Evolutionary conservation across 2,329 filamentous ascomycete genomes (phyloP), one percentile per base, ranked within the genome.

Genomic region (Fusarium citri): DNA sequence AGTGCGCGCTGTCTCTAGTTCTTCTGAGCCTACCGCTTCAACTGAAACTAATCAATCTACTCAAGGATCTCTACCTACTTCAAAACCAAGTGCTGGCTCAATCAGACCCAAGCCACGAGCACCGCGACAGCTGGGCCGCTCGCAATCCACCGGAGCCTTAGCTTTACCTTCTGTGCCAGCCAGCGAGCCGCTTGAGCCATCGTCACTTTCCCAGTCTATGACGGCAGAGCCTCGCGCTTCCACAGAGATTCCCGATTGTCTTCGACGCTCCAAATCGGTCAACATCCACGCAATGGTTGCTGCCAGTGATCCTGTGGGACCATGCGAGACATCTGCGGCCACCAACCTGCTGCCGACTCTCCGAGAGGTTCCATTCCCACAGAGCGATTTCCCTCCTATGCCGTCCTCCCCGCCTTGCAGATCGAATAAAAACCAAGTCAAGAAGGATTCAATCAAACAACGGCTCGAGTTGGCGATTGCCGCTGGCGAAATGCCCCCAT

Each of bases 401-500:
- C 80, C 80, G 6, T 82, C 81, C 6, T 81, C 81, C 1, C 77
- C 77, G 1, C 76, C 85, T 79, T 71, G 83, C 79, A 78, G 87
- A 80, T 80, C 87, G 78, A 83, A 90, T 85, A 87, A 92, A 85
- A 85, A 91, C 82, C 79, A 83, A 23, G 86, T 89, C 5, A 89
- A 89, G 74, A 92, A 92, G 70, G 82, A 86, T 46, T 82, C 86
- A 4, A 89, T 89, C 70, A 86, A 85, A 74, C 85, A 89, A 66
- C 85, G 85, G 43, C 76, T 91, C 3, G 86, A 90, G 69, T 82
- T 83, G 41, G 89, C 89, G 0, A 90, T 98, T 56, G 86, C 86
- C n/a, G 89, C 89, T 57, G 96, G 96, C 8, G 88, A 94, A 70
- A 91, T 94, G 84, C 96, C 96, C 1, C 91, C 92, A 2, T 98